Conservation (phyloP, 1,284 basidiomycete genomes). For the Agroathelia rolfsii region DNA sequence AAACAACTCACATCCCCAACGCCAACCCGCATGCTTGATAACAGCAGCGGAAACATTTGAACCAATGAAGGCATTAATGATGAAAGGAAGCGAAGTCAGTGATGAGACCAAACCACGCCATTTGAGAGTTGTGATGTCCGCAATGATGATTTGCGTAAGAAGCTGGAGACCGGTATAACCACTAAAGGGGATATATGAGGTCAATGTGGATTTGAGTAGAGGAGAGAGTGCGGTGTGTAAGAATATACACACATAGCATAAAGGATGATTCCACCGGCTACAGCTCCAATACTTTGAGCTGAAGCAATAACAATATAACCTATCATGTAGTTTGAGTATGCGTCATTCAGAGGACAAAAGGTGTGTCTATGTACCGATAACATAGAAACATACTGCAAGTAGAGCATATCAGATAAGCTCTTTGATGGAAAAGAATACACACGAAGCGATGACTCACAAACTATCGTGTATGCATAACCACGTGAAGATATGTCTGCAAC, state of each 20-base stretch:
- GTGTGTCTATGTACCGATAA: constrained; percentile 26
- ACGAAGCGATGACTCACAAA: constrained; percentile 36
- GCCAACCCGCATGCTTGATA: constrained; percentile 51
- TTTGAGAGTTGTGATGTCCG: constrained; percentile 71
- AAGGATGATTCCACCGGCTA: constrained; percentile 45
- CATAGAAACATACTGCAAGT: constrained; percentile 42
- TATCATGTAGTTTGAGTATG: constrained; percentile 12
- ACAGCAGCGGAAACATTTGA: constrained; percentile 56
- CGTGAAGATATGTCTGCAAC: constrained; percentile 60
- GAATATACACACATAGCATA: constrained; percentile 38
- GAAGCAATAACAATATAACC: constrained; percentile 64
- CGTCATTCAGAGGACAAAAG: background rate
- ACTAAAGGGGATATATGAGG: constrained; percentile 2
- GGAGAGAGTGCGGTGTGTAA: background rate
- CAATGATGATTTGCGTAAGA: constrained; percentile 66
- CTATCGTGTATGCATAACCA: constrained; percentile 48
- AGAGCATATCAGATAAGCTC: constrained; percentile 2
- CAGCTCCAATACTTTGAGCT: constrained; percentile 40
- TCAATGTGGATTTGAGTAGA: constrained; percentile 1
- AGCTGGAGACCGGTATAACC: constrained; percentile 50
- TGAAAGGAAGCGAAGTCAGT: constrained; percentile 58
- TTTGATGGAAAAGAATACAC: background rate
- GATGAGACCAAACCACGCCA: constrained; percentile 69
- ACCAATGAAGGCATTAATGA: constrained; percentile 61
- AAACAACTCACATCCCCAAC: constrained; percentile 57